phyloP scores from a whole-genome alignment of 1,284 basidiomycete species.

The Fomitopsis pinicola region DNA sequence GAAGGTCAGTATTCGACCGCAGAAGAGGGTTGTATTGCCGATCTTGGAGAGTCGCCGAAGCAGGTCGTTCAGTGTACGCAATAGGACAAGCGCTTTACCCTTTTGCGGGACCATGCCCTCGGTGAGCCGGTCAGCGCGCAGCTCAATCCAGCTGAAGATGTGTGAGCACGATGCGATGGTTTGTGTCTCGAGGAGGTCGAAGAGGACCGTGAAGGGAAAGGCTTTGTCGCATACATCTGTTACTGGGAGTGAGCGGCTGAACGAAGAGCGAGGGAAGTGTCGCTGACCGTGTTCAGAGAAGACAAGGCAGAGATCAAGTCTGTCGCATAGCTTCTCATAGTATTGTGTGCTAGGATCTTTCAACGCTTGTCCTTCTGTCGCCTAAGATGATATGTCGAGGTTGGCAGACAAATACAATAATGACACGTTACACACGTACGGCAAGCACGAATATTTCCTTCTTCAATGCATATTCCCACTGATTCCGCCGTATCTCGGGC shows the following conservation, averaged over 20 bases:
- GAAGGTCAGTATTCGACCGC: constrained; percentile 84
- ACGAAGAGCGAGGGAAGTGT: constrained; percentile 1
- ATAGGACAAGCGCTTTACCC: constrained; percentile 80
- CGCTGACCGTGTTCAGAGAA: constrained; percentile 69
- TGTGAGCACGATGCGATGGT: constrained; percentile 79
- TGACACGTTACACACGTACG: constrained; percentile 39
- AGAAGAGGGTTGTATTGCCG: constrained; percentile 79
- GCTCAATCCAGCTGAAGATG: constrained; percentile 83
- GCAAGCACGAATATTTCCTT: constrained; percentile 66
- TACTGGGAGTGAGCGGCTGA: constrained; percentile 6
- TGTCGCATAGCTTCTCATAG: constrained; percentile 54
- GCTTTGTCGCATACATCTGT: constrained; percentile 49
- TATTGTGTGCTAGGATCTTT: constrained; percentile 47
- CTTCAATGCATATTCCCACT: constrained; percentile 70
- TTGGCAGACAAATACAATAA: not conserved
- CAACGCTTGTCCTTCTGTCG: constrained; percentile 55
- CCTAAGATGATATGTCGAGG: constrained; percentile 31
- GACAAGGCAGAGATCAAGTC: constrained; percentile 66
- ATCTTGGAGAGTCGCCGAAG: constrained; percentile 81
- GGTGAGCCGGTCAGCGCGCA: constrained; percentile 59
- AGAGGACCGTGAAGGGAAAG: constrained; percentile 61
- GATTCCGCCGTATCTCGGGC: constrained; percentile 55
- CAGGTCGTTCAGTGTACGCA: constrained; percentile 85
- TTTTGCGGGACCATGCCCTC: constrained; percentile 77
- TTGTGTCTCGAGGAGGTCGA: constrained; percentile 77